phyloP scores from a whole-genome alignment of 1,284 basidiomycete genomes.

The Boletus nobilissimus region DNA sequence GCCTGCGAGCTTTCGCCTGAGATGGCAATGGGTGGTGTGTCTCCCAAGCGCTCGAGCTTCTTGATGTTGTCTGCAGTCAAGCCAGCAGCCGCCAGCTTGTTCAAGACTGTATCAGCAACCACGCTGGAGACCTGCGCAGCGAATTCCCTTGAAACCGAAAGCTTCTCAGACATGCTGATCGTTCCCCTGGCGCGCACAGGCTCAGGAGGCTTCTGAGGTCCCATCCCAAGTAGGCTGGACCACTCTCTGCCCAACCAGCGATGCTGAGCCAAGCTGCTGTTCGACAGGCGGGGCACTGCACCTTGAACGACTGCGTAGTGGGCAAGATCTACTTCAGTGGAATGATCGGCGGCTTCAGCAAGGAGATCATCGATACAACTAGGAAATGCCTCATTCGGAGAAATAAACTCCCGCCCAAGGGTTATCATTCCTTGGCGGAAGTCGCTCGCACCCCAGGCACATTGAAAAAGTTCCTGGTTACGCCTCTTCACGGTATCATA shows the following conservation, averaged over 20 bases:
- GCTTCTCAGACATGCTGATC: neutral
- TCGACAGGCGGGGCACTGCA: neutral
- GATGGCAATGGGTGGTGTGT: neutral
- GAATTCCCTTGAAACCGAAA: neutral
- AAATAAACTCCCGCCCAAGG: constrained; percentile 14
- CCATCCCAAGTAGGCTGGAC: constrained; percentile 10
- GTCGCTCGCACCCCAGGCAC: constrained; percentile 11
- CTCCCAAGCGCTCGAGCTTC: neutral
- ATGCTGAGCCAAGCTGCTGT: constrained; percentile 1
- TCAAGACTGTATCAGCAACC: neutral
- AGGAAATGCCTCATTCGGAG: neutral
- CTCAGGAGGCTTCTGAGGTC: neutral
- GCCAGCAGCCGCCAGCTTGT: neutral
- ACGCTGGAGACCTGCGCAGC: neutral
- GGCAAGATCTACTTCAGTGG: neutral
- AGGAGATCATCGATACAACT: constrained; percentile 15
- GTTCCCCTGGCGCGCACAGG: neutral
- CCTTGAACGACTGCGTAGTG: constrained; percentile 5
- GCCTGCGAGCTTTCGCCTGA: too few species aligned
- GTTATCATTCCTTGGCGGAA: too few species aligned
- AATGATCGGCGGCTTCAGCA: constrained; percentile 28
- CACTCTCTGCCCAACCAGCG: constrained; percentile 21
- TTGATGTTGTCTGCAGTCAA: neutral
- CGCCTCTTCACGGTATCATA: neutral
- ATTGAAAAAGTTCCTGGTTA: constrained; percentile 16